Evolutionary conservation across 2,329 filamentous ascomycete genomes (phyloP), one percentile per base, ranked within the genome.

Genomic region (Chaetothyriales sp.): DNA sequence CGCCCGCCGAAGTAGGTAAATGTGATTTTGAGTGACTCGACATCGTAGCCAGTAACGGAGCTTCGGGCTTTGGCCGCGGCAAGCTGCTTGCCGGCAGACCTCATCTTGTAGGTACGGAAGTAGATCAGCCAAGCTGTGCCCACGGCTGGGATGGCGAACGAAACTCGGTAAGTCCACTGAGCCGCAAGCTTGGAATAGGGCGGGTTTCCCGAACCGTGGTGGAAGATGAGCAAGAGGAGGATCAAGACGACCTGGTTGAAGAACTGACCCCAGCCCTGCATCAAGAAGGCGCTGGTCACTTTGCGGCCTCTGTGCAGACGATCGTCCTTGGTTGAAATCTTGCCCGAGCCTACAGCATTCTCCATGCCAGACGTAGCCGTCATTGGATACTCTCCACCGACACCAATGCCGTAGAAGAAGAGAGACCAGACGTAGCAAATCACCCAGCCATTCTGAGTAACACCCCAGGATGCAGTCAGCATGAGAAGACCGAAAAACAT

Each of bases 221-320:
- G 88, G 78, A 95, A 92, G 70, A 90, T 85, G 61, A 94, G 76
- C 53, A 95, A 79, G 48, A 94, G 75, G 50, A 95, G 67, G 63
- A 97, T 95, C 57, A 97, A 78, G 52, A 94, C 71, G 61, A 85
- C 83, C 71, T 95, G 90, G 78, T 97, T 97, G 74, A 86, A 75
- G 67, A 95, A 86, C 69, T 97, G 90, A 59, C 90, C 90, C 90
- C 90, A 97, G 51, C 90, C 90, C 70, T 97, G 90, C 90, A 97
- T 95, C 70, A 97, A 70, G 74, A 97, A 97, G 53, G 90, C 89
- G 68, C 85, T 88, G 59, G 89, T 95, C 66, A 95, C 90, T 69
- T 94, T 94, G 65, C 90, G 86, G 58, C 90, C 90, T 70, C 90
- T 88, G 73, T 97, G 90, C 50, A 97, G 81, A 66, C 90, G 87